Base-by-base conservation (phyloP, 2,329 filamentous ascomycete species). In the Neofusicoccum kwambonambiense region DNA sequence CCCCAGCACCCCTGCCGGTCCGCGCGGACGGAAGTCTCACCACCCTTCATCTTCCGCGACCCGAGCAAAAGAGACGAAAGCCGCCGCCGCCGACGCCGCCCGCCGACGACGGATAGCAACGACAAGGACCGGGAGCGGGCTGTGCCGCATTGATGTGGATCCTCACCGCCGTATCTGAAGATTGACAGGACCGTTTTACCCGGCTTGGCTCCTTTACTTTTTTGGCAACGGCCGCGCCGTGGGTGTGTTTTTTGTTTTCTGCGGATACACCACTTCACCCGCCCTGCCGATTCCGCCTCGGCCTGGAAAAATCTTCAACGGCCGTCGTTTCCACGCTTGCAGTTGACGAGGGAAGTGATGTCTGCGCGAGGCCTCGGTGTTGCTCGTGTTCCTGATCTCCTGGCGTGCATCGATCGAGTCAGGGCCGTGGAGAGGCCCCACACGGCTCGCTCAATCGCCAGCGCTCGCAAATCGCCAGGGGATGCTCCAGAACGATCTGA, bases 401-500 rank as follows among this genome's bases (percentile, higher is more conserved):
- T 57, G 9, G 50, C 13, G 22, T 34, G 17, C 39, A 31, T 58
- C 54, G 54, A 58, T 58, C 54, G 54, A 58, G 54, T 58, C 54
- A 58, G 54, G 39, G 15, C 54, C 54, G n/a, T 35, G 54, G 35
- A 58, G 54, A 34, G 41, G 54, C 13, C 41, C 54, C 54, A 19
- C 34, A 31, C 27, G 27, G 27, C 35, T 9, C 6, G 5, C n/a
- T 12, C 22, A 19, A 49, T 49, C 45, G 27, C 45, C 19, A 3
- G 42, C 19, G 12, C 4, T 19, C 27, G 17, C 37, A 5, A 42
- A 56, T 31, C 27, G 37, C 15, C 37, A 42, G 42, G 27, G 54
- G 39, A 31, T 31, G 27, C 27, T 27, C 13, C 39, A 12, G 22
- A 15, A 11, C 44, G 39, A 15, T 52, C 31, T 17, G 34, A 35